Base-by-base conservation (phyloP, 164 flowering plant species). In the Aristolochia contorta region DNA sequence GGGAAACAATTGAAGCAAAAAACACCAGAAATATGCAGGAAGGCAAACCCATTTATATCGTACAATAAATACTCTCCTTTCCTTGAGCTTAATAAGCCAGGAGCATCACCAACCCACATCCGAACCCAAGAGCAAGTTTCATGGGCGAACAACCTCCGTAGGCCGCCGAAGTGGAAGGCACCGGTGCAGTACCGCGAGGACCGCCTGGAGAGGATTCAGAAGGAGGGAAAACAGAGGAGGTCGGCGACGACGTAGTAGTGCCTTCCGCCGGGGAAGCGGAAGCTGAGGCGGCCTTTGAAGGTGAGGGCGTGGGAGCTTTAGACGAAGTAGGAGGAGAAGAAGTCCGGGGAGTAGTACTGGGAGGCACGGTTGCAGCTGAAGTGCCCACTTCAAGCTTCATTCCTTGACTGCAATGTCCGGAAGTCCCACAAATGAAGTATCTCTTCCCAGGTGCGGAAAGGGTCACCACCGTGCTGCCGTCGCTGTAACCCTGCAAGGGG, bases 381-480 rank as follows among this genome's bases (percentile, higher is more conserved):
- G 77, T 75, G 65, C 71, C 65, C 41, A 87, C 52, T 47, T 71
- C 67, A 0, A 87, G 22, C 74, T 80, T 82, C 88, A 74, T 79
- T 65, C 95, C 89, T 54, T 45, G 56, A 58, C 12, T 23, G 43
- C 43, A 37, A 37, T 37, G 64, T 1, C 81, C 83, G 2, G 65
- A 0, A 7, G 72, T 65, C 51, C 83, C 84, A 59, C 96, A 85
- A 66, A 84, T 84, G 79, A 82, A 88, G 78, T 81, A 84, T 60
- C 84, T 65, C 59, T 75, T 82, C 15, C 82, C 86, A 18, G 77
- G 68, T 15, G 84, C 54, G n/a, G 75, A 37, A 23, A 53, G 27
- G 22, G 75, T 24, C n/a, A 85, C 68, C 58, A 50, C 25, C 0
- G 90, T 78, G 62, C 25, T 57, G 56, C 88, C 83, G 14, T 64